phyloP scores from a whole-genome alignment of 352 stramenopile genomes.

The Hyaloperonospora arabidopsidis region DNA sequence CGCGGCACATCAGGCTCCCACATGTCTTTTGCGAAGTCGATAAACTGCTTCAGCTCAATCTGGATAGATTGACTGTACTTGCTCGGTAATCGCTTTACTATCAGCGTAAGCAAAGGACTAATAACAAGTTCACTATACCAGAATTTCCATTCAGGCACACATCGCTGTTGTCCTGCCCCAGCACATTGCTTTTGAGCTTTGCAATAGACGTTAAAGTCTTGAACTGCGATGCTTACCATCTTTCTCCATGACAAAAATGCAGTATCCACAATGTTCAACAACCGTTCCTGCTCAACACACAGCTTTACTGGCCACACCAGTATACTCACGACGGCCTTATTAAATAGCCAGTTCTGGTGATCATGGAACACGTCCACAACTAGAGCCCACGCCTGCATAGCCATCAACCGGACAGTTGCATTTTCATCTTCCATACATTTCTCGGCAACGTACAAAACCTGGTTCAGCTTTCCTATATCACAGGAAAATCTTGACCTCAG shows the following conservation, averaged over 20 bases:
- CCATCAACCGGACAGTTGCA: slow-evolving; percentile 37
- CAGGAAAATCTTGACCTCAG: slow-evolving; percentile 32
- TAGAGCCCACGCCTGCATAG: slow-evolving; percentile 44
- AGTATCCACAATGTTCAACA: slow-evolving; percentile 44
- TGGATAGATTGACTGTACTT: slow-evolving; percentile 1
- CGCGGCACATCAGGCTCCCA: slow-evolving; percentile 6
- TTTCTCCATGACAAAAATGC: slow-evolving; percentile 42
- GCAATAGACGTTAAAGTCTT: slow-evolving; percentile 48
- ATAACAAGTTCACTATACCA: slow-evolving; percentile 49
- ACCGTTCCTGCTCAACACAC: slow-evolving; percentile 40
- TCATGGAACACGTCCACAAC: slow-evolving; percentile 43
- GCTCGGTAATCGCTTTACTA: slow-evolving; percentile 7
- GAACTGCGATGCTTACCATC: slow-evolving; percentile 33
- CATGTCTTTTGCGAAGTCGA: slow-evolving; percentile 19
- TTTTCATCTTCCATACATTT: slow-evolving; percentile 42
- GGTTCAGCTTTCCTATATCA: slow-evolving; percentile 42
- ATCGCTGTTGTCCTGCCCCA: slow-evolving; percentile 26
- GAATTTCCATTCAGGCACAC: slow-evolving; percentile 41
- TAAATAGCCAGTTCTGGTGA: slow-evolving; percentile 48
- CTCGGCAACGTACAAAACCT: slow-evolving; percentile 50
- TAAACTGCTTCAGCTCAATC: slow-evolving; percentile 27
- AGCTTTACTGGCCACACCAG: slow-evolving; percentile 39
- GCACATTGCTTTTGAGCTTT: slow-evolving; percentile 7
- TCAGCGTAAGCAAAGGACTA: slow-evolving; percentile 22
- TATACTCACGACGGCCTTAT: slow-evolving; percentile 43